These are phyloP conservation scores for Penicillium argentinense DNA, from an alignment of 495 filamentous ascomycete species.

Conservation along the genomic window DNA sequence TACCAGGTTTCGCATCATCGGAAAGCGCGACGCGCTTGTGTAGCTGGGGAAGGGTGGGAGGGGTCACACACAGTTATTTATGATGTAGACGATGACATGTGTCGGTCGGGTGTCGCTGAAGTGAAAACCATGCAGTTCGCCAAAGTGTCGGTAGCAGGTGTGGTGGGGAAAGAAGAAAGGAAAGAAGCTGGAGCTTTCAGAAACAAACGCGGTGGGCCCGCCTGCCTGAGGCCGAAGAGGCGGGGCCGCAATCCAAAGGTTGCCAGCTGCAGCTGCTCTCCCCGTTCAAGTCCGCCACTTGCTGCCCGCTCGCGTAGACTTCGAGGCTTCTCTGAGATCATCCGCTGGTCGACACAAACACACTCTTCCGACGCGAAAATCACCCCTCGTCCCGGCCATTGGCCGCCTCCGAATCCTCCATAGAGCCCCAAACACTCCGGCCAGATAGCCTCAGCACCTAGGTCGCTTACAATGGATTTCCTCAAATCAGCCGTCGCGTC, in stretches of 20 bases:
- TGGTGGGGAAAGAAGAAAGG: not conserved
- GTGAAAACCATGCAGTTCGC: too few species aligned
- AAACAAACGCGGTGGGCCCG: slow-evolving; percentile 1
- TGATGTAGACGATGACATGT: not conserved
- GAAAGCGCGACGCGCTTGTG: slow-evolving; percentile 23
- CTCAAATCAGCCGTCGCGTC: slow-evolving; percentile 96
- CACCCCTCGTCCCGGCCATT: slow-evolving; percentile 3
- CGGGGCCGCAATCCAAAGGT: slow-evolving; percentile 19
- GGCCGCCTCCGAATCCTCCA: slow-evolving; percentile 2
- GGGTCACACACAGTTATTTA: not conserved
- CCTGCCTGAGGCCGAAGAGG: slow-evolving; percentile 23
- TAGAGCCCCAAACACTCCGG: slow-evolving; percentile 10
- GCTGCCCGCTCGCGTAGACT: too few species aligned
- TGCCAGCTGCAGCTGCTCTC: not conserved
- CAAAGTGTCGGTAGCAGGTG: too few species aligned
- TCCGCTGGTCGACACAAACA: too few species aligned
- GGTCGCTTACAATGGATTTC: slow-evolving; percentile 77
- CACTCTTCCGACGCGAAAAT: too few species aligned
- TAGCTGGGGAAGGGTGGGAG: slow-evolving; percentile 1
- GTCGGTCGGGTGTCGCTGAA: too few species aligned
- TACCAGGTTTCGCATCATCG: slow-evolving; percentile 61
- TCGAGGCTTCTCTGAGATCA: not conserved
- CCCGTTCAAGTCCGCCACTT: too few species aligned
- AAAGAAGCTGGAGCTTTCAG: too few species aligned
- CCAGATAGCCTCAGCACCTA: not conserved